These are phyloP conservation scores for Luvunga scandens DNA, from an alignment of 345 rosid genomes.

Conservation along the genomic window DNA sequence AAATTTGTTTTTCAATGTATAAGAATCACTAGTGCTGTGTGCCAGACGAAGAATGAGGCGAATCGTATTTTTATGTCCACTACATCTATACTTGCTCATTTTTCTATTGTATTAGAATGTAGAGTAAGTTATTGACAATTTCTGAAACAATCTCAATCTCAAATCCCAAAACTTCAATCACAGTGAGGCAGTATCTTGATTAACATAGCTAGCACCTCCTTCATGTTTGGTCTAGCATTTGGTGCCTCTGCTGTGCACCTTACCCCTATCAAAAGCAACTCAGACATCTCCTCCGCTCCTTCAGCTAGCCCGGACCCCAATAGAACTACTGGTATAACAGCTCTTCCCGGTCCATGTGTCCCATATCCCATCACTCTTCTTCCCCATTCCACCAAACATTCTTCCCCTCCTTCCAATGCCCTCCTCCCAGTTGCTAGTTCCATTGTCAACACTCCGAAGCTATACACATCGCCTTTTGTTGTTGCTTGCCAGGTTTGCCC, in stretches of 20 bases:
- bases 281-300: conserved; percentile 66
- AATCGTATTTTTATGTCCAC: conserved; percentile 1
- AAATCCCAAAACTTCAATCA: conserved; percentile 10
- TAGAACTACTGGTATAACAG: conserved; percentile 40
- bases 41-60: conserved; percentile 21
- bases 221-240: conserved; percentile 85
- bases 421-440: conserved; percentile 87
- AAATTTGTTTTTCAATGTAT: not conserved
- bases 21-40: conserved; percentile 11
- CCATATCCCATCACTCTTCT: conserved; percentile 55
- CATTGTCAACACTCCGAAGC: conserved; percentile 82
- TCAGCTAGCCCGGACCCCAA: conserved; percentile 62
- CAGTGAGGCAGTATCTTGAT: conserved; percentile 35
- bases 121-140: conserved; percentile 24
- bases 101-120: not conserved
- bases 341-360: conserved; percentile 25
- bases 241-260: conserved; percentile 79
- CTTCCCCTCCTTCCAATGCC: conserved; percentile 91
- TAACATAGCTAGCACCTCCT: conserved; percentile 68
- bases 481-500: conserved; percentile 96
- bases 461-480: conserved; percentile 90
- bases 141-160: conserved; percentile 1
- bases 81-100: not conserved
- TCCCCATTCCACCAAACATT: conserved; percentile 87
- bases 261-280: conserved; percentile 59